phyloP scores from a whole-genome alignment of 192 early-diverging fungal genomes.

The Chytriomyces sp. region DNA sequence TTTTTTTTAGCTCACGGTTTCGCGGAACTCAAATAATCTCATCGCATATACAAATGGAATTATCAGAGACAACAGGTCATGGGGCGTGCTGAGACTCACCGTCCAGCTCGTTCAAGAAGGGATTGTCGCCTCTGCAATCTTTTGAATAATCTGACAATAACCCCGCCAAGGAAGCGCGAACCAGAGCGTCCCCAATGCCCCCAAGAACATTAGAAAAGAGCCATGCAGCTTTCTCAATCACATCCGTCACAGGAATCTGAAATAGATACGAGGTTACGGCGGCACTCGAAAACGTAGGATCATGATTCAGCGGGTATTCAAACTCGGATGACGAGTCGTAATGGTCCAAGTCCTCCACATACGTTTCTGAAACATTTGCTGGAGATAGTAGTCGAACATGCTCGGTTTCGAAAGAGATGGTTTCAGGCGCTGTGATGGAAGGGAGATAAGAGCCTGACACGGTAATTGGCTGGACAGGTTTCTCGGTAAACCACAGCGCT shows the following conservation, averaged over 20 bases:
- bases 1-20: too few relatives aligned
- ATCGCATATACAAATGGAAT: not conserved
- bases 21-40: too few relatives aligned
- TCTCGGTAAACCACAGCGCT: not conserved
- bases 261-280: not conserved
- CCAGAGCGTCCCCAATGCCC: not conserved
- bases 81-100: not conserved
- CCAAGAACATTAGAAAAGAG: not conserved
- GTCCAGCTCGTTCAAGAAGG: not conserved
- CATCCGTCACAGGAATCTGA: not conserved
- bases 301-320: not conserved
- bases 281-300: not conserved
- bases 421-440: not conserved
- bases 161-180: not conserved
- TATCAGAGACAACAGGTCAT: not conserved
- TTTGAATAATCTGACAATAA: not conserved
- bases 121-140: not conserved
- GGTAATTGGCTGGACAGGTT: not conserved
- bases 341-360: not conserved
- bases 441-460: not conserved
- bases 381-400: too few relatives aligned
- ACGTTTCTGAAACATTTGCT: not conserved
- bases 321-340: not conserved
- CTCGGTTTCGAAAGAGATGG: not conserved
- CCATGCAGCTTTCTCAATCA: not conserved